Conservation (phyloP, 1,284 basidiomycete genomes). For the Inonotus hispidus region DNA sequence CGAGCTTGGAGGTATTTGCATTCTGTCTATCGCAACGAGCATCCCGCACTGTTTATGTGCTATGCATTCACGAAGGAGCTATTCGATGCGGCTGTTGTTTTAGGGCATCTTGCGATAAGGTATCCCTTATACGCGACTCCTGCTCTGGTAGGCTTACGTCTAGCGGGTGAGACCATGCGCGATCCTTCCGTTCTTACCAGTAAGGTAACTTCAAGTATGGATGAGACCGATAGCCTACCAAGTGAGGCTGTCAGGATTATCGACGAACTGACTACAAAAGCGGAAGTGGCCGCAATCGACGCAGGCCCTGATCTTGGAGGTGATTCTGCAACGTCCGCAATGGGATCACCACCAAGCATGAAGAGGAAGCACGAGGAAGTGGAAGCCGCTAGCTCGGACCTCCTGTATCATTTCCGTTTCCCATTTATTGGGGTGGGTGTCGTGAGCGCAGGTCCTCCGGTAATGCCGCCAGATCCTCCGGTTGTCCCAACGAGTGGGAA, state of each 20-base stretch:
- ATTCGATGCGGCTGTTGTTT: slow-evolving; percentile 58
- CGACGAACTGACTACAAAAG: slow-evolving; percentile 44
- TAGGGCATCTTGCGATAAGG: slow-evolving; percentile 52
- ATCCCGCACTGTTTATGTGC: slow-evolving; percentile 46
- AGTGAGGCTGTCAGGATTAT: slow-evolving; percentile 42
- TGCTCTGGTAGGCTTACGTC: slow-evolving; percentile 43
- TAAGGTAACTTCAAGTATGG: slow-evolving; percentile 20
- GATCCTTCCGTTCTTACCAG: slow-evolving; percentile 29
- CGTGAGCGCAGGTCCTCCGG: slow-evolving; percentile 14
- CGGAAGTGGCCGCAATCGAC: slow-evolving; percentile 26
- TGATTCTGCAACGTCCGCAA: slow-evolving; percentile 9
- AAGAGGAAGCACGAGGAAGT: slow-evolving; percentile 53
- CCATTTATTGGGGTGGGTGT: slow-evolving; percentile 43
- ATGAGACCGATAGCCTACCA: slow-evolving; percentile 18
- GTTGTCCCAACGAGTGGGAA: background rate
- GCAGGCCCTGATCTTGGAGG: background rate
- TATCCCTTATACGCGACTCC: slow-evolving; percentile 44
- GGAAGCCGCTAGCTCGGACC: slow-evolving; percentile 30
- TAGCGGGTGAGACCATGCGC: slow-evolving; percentile 46
- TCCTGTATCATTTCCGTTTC: slow-evolving; percentile 37
- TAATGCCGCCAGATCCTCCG: background rate
- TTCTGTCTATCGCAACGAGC: slow-evolving; percentile 23
- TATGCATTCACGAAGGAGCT: slow-evolving; percentile 56
- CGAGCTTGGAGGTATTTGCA: slow-evolving; percentile 11
- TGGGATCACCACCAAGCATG: slow-evolving; percentile 29